Evolutionary conservation across 1,284 basidiomycete genomes (phyloP).

Genomic region (Rhodotorula sp.): DNA sequence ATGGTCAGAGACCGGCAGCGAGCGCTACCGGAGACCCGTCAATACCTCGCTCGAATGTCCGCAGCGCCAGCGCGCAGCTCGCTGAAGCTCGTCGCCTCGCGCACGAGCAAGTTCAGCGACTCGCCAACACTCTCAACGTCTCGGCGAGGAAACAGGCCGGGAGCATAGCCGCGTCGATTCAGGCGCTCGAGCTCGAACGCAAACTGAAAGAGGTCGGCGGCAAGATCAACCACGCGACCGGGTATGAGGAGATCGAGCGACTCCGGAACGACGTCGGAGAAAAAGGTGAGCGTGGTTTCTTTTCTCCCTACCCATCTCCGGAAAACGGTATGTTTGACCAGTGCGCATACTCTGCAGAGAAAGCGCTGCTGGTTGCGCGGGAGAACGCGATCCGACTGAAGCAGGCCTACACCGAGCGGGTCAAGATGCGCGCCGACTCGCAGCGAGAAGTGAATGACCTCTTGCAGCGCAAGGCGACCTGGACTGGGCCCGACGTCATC

Average conservation of each 20-base stretch:
- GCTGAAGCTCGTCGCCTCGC: conserved; percentile 26
- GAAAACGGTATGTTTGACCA: not conserved
- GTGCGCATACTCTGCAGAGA: conserved; percentile 17
- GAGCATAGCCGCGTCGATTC: conserved; percentile 19
- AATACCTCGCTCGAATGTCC: not conserved
- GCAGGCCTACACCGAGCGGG: conserved; percentile 67
- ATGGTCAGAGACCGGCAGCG: not conserved
- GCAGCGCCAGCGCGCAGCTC: conserved; percentile 2
- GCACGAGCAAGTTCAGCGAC: conserved; percentile 28
- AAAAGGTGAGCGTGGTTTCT: conserved; percentile 60
- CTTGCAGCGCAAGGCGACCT: conserved; percentile 80
- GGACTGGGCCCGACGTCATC: conserved; percentile 69
- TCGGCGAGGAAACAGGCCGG: conserved; percentile 26
- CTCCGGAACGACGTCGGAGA: conserved; percentile 74
- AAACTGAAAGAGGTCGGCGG: conserved; percentile 69
- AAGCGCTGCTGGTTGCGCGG: conserved; percentile 31
- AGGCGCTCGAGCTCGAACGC: conserved; percentile 34
- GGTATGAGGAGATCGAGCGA: conserved; percentile 82
- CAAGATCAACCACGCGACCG: conserved; percentile 78
- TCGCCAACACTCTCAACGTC: conserved; percentile 23
- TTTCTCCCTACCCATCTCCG: fast-evolving
- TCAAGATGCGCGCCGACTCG: conserved; percentile 68
- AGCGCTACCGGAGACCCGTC: not conserved
- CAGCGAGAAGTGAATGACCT: conserved; percentile 84
- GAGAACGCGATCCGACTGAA: conserved; percentile 57